These are phyloP conservation scores for Geotrichum europaeum DNA, from an alignment of 1,139 yeast species.

Conservation along the genomic window DNA sequence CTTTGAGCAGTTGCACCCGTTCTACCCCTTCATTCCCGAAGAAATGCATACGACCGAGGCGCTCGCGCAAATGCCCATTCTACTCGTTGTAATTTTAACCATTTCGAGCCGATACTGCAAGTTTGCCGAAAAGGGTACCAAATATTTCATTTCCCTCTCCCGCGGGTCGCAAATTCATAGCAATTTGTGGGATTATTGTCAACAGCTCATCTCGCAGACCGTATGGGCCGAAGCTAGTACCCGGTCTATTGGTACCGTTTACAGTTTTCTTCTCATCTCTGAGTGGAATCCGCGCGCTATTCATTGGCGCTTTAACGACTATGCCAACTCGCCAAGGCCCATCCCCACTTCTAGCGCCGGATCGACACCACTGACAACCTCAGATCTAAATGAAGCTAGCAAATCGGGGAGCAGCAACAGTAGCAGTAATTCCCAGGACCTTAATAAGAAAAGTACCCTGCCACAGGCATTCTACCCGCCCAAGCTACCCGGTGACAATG, in stretches of 20 bases:
- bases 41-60: constrained; percentile 62
- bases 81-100: constrained; percentile 73
- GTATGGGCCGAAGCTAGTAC: constrained; percentile 95
- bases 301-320: constrained; percentile 83
- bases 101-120: constrained; percentile 61
- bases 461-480: constrained; percentile 15
- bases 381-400: neutral
- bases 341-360: constrained; percentile 14
- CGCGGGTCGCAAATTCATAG: constrained; percentile 45
- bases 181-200: constrained; percentile 77
- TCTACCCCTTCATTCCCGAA: constrained; percentile 77
- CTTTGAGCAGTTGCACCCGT: constrained; percentile 79
- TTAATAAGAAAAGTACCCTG: constrained; percentile 3
- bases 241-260: constrained; percentile 76
- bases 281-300: constrained; percentile 96
- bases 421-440: neutral
- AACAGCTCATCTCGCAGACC: constrained; percentile 72
- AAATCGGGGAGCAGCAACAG: neutral
- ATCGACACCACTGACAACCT: neutral
- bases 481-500: constrained; percentile 45
- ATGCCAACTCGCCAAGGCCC: constrained; percentile 54
- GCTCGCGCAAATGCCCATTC: constrained; percentile 71
- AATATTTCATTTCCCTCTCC: constrained; percentile 15
- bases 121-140: constrained; percentile 19
- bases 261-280: constrained; percentile 78